Evolutionary conservation across 208 protist genomes (phyloP).

Genomic region (Acanthamoeba culbertsoni): DNA sequence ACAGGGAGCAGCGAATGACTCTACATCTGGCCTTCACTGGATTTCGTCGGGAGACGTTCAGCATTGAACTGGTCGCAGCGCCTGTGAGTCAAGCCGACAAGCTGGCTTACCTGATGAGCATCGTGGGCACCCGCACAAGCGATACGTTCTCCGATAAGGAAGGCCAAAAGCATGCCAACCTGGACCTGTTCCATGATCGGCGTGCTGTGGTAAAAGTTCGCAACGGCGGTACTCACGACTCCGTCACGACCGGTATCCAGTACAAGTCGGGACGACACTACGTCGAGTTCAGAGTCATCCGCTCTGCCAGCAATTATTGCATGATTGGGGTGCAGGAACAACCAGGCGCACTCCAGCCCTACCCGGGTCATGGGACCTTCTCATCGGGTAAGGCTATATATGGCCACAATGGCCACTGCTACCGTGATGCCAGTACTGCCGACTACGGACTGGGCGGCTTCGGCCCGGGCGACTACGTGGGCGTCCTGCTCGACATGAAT

Average conservation of each 20-base stretch:
- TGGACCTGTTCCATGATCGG: not conserved
- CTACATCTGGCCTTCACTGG: not conserved
- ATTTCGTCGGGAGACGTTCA: not conserved
- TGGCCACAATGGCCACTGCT: not conserved
- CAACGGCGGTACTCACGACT: not conserved
- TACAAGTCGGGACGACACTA: not conserved
- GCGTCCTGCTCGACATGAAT: not conserved
- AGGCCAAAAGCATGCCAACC: not conserved
- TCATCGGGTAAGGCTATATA: not conserved
- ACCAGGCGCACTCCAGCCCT: not conserved
- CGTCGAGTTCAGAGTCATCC: not conserved
- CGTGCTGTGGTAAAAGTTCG: not conserved
- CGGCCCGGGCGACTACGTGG: not conserved
- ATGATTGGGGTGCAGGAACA: not conserved
- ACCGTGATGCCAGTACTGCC: not conserved
- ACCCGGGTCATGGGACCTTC: not conserved
- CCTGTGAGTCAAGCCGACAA: not conserved
- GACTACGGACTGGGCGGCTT: not conserved
- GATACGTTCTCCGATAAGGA: not conserved
- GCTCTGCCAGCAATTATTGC: not conserved
- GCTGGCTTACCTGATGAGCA: not conserved
- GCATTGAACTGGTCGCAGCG: not conserved
- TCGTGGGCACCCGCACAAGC: not conserved
- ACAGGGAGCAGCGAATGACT: not conserved
- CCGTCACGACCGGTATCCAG: not conserved